Percentiles rank a stretch among this genome's conserved stretches.
phyloP scores from a whole-genome alignment of 2,329 filamentous ascomycete species.

The Colletotrichum higginsianum region DNA sequence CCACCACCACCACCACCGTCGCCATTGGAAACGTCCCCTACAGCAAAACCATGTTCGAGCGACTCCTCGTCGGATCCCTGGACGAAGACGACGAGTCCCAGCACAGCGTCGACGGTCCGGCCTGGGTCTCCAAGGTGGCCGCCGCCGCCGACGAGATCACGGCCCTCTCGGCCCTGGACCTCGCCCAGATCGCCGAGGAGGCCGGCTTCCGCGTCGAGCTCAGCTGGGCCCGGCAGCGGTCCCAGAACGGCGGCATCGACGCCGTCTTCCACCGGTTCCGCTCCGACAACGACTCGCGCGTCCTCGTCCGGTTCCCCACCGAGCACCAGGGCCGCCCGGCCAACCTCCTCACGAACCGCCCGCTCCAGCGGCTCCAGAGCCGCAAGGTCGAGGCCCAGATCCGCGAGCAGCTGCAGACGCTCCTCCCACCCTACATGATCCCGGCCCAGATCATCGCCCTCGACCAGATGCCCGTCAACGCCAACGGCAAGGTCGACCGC shows the following conservation, averaged over 20 bases:
- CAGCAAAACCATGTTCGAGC: constrained; percentile 51
- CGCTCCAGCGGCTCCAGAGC: constrained; percentile 15
- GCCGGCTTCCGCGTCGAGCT: constrained; percentile 63
- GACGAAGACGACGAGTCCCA: neutral
- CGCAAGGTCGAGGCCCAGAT: constrained; percentile 11
- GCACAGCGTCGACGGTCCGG: neutral
- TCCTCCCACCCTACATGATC: constrained; percentile 49
- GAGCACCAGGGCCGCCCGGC: constrained; percentile 6
- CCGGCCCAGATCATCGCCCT: constrained; percentile 47
- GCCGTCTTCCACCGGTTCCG: constrained; percentile 54
- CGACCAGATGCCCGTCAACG: constrained; percentile 46
- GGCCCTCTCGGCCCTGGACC: constrained; percentile 40
- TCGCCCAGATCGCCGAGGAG: constrained; percentile 46
- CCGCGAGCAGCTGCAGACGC: constrained; percentile 3
- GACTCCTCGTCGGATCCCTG: constrained; percentile 9
- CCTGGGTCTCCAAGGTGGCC: neutral
- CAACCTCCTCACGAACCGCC: neutral
- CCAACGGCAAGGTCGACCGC: constrained; percentile 48
- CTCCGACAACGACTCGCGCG: constrained; percentile 19
- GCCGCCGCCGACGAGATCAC: constrained; percentile 18
- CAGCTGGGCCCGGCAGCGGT: constrained; percentile 58
- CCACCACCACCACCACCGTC: neutral
- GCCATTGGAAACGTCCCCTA: constrained; percentile 48
- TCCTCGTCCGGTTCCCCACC: constrained; percentile 17
- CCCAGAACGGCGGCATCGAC: constrained; percentile 47